Conservation (phyloP, 257 asterid species). For the Solanum raphanifolium region DNA sequence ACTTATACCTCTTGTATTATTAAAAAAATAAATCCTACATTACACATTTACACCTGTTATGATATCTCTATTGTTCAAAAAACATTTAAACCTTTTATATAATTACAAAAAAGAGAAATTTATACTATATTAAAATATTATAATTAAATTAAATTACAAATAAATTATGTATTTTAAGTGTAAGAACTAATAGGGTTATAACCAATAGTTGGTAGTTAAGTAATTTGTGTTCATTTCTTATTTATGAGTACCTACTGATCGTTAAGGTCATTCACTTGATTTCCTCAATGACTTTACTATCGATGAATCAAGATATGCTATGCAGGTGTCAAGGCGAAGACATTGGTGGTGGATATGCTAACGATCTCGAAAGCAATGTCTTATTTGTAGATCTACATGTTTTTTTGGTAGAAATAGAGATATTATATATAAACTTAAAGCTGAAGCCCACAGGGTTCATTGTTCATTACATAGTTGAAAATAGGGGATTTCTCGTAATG, state of each 20-base stretch:
- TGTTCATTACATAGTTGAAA: too few relatives aligned
- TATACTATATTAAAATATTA: too few relatives aligned
- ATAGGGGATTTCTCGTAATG: too few relatives aligned
- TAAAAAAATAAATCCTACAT: background rate
- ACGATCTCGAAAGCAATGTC: too few relatives aligned
- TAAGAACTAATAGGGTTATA: background rate
- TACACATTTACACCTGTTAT: background rate
- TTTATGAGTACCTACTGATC: background rate
- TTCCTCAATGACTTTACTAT: background rate
- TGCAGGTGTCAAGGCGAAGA: background rate
- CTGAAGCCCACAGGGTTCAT: too few relatives aligned
- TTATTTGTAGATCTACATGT: background rate
- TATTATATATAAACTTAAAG: too few relatives aligned
- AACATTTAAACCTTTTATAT: background rate
- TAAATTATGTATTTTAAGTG: background rate
- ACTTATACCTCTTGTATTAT: background rate
- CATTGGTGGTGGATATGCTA: background rate
- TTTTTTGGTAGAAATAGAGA: too few relatives aligned
- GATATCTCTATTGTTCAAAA: background rate
- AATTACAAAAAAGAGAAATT: background rate
- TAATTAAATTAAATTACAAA: background rate
- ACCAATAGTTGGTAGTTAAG: background rate
- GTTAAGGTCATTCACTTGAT: background rate
- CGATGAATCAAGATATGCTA: background rate
- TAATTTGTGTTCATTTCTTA: background rate